Percentiles rank a stretch among this genome's conserved stretches.
Conservation (phyloP, 768 basidiomycete species). For the Amanita thiersii region DNA sequence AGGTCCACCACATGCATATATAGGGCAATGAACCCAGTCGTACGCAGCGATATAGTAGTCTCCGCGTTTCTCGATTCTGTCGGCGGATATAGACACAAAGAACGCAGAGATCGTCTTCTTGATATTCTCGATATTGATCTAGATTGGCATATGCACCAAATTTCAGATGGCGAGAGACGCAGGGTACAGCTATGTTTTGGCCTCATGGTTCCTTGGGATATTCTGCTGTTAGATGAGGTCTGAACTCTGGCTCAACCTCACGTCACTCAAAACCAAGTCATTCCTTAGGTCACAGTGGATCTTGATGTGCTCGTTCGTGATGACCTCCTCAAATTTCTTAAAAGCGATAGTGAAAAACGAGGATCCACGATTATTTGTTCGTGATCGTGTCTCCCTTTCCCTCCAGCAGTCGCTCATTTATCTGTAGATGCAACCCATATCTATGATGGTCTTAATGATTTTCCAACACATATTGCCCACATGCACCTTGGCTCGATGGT, state of each 20-base stretch:
- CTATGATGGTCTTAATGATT: slow-evolving; percentile 85
- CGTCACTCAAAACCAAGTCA: slow-evolving; percentile 3
- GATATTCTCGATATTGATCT: slow-evolving; percentile 93
- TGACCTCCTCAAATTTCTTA: slow-evolving; percentile 84
- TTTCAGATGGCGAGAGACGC: slow-evolving; percentile 94
- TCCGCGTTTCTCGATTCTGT: slow-evolving; percentile 95
- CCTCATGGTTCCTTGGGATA: slow-evolving; percentile 90
- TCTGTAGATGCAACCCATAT: slow-evolving; percentile 89
- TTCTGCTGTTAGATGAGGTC: slow-evolving; percentile 92
- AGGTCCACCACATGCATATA: slow-evolving; percentile 7
- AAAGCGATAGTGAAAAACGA: slow-evolving; percentile 68
- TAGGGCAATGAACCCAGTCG: slow-evolving; percentile 97
- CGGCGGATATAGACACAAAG: slow-evolving; percentile 91
- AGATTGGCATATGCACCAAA: slow-evolving; percentile 93
- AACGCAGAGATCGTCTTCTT: slow-evolving; percentile 75
- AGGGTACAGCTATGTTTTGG: slow-evolving; percentile 92
- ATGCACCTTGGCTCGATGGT: slow-evolving; percentile 79
- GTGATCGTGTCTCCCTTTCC: slow-evolving; percentile 16
- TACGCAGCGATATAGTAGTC: slow-evolving; percentile 86
- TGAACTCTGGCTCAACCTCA: slow-evolving; percentile 8
- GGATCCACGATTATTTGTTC: slow-evolving; percentile 83
- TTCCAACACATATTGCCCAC: slow-evolving; percentile 91
- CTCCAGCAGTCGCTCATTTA: slow-evolving; percentile 6
- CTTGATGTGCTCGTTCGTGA: slow-evolving; percentile 92
- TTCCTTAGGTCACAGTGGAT: slow-evolving; percentile 83